Evolutionary conservation across 2,329 filamentous ascomycete genomes (phyloP), one percentile per base, ranked within the genome.

Genomic region (Zasmidium cellare): DNA sequence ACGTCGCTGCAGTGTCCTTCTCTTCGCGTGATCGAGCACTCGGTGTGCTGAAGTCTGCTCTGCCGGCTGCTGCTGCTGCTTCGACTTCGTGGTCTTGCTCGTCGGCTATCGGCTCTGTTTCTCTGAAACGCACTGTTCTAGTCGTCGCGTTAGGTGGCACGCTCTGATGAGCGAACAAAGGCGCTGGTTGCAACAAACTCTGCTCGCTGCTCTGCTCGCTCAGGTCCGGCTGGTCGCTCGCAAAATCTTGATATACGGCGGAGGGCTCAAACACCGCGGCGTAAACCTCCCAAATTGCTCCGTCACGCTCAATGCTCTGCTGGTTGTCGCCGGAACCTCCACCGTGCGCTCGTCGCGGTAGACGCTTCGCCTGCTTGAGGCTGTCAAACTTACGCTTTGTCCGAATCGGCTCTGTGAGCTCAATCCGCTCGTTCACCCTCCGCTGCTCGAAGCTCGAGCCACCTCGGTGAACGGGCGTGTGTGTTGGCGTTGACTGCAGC

Each of bases 381-480:
- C 38, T 51, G 18, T 65, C 58, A 52, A 69, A 71, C 64, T 69
- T 70, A 67, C 70, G 69, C 63, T 72, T 68, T 19, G 62, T 65
- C 19, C 64, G 57, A 50, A 66, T 54, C 46, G 56, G 59, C 51
- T 62, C 59, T 16, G 20, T 35, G 16, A 31, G 51, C 24, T 52
- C 57, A 25, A 38, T 47, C 20, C 44, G 11, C 18, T 59, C 54
- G 25, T 56, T 57, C 2, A 20, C 31, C 41, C 57, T 54, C 35
- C 50, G 46, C 47, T 41, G 56, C 54, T 55, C 62, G n/a, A 35
- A 52, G 24, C 25, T 49, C 12, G 51, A 46, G 48, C 50, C 35
- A 38, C 28, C 57, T 44, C 56, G 56, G 46, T 53, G 31, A 25
- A 56, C 51, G 24, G 66, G 66, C 22, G 66, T 68, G 18, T 61